Base-by-base conservation (phyloP, 768 basidiomycete species). In the Leccinum variicolor region DNA sequence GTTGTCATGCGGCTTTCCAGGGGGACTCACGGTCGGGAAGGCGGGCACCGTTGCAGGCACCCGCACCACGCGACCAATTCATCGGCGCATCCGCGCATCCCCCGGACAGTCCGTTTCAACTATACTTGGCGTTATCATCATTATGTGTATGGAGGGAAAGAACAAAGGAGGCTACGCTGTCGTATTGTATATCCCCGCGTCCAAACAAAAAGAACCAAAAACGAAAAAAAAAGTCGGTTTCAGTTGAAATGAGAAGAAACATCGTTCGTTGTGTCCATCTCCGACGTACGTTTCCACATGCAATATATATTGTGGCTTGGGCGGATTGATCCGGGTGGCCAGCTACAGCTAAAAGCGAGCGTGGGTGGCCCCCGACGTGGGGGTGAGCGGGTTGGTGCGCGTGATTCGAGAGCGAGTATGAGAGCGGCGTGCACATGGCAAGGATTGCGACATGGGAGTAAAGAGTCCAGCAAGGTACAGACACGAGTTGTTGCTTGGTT, bases 101-200 rank as follows among this genome's bases (percentile, higher is more conserved):
- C 66, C 66, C 66, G 43, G 66, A 66, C 66, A 66, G 66, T 53
- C 66, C 36, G n/a, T 45, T 29, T 45, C 21, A 4, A 46, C 21
- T 55, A 47, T 57, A 47, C 28, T 56, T 52, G 59, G 60, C 54
- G 50, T 64, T 58, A 55, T 69, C 55, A 61, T 73, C 61, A 68
- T 71, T 71, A 69, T 43, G 41, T 71, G 68, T 43, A 19, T 43
- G 19, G 41, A 11, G 11, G 19, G 4, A 34, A 50, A 50, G 19
- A 65, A 61, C 57, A 53, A 58, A 61, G 46, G 49, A 57, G 19
- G 60, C 60, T 69, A 62, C 52, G 48, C 55, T 65, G 58, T 69
- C 67, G 56, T 71, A 71, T 59, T 62, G 67, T 72, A 70, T 66
- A 64, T 62, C 64, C 64, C 59, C 58, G 50, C 53, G 51, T 56